phyloP scores from a whole-genome alignment of 176 grass and related monocot genomes.

The Oryza australiensis region DNA sequence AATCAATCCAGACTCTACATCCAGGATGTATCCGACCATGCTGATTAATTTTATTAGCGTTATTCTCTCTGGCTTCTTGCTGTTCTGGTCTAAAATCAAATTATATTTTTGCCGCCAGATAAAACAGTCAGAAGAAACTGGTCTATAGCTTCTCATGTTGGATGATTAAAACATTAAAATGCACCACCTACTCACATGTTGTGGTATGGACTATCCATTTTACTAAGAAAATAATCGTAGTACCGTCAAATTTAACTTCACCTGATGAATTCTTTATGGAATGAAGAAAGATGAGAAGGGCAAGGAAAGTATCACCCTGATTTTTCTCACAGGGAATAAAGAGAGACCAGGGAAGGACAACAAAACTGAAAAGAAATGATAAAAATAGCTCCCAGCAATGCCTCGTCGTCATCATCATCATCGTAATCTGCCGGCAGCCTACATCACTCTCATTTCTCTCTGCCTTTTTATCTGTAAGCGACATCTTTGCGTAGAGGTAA shows the following conservation, averaged over 20 bases:
- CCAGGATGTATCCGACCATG: not conserved
- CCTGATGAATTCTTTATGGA: not conserved
- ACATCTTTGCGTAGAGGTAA: constrained; percentile 39
- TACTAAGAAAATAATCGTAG: not conserved
- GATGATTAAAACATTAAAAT: too few species aligned
- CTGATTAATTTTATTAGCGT: not conserved
- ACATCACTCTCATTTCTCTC: constrained; percentile 2
- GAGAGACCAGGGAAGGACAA: not conserved
- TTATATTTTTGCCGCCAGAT: not conserved
- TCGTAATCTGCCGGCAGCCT: not conserved
- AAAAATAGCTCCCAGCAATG: constrained; percentile 23
- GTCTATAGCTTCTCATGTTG: not conserved
- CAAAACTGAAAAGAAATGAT: not conserved
- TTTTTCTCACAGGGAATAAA: not conserved
- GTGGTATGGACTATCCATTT: not conserved
- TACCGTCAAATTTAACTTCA: not conserved
- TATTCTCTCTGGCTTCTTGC: not conserved
- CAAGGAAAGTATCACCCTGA: not conserved
- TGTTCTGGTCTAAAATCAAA: not conserved
- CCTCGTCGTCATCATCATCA: constrained; percentile 28
- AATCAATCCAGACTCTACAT: not conserved
- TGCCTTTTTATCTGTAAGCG: constrained; percentile 24
- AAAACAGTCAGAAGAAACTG: not conserved
- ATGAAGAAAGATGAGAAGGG: not conserved
- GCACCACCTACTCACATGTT: not conserved